phyloP scores from a whole-genome alignment of 2,329 filamentous ascomycete species.

The Helminthosporium solani region DNA sequence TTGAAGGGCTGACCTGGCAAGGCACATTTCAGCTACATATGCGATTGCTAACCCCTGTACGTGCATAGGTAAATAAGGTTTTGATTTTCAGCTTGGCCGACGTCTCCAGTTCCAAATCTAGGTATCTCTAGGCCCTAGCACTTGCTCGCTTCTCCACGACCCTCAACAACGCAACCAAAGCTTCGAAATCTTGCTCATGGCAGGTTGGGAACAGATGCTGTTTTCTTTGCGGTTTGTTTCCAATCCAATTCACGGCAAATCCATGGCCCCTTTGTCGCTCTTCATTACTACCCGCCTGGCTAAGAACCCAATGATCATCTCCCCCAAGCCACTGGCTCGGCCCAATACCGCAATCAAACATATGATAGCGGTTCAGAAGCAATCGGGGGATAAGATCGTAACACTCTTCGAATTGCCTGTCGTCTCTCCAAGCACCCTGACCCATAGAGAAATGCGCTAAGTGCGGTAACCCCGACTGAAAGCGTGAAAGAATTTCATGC shows the following conservation, averaged over 20 bases:
- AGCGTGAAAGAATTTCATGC: slow-evolving; percentile 11
- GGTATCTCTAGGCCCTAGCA: background rate
- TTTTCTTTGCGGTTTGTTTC: background rate
- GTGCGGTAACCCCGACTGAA: slow-evolving; percentile 7
- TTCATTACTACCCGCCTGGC: background rate
- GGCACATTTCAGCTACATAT: no score
- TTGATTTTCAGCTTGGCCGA: no score
- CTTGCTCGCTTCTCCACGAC: slow-evolving; percentile 3
- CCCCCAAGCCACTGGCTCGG: slow-evolving; percentile 5
- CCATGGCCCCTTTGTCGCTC: background rate
- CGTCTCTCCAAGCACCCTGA: slow-evolving; percentile 1
- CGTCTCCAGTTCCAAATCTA: background rate
- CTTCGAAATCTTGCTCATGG: slow-evolving; percentile 2
- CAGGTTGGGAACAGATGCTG: slow-evolving; percentile 1
- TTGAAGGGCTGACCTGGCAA: no score
- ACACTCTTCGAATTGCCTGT: slow-evolving; percentile 11
- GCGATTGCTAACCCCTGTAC: no score
- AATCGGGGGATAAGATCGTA: slow-evolving; percentile 3
- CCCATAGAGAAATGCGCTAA: slow-evolving; percentile 13
- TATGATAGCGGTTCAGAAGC: slow-evolving; percentile 2
- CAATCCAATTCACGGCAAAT: background rate
- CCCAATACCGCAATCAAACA: slow-evolving; percentile 7
- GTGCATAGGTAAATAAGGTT: no score
- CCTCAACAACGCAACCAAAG: slow-evolving; percentile 5
- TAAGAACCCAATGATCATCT: background rate